Conservation (phyloP, 352 stramenopile genomes). For the Aphanomyces euteiches region DNA sequence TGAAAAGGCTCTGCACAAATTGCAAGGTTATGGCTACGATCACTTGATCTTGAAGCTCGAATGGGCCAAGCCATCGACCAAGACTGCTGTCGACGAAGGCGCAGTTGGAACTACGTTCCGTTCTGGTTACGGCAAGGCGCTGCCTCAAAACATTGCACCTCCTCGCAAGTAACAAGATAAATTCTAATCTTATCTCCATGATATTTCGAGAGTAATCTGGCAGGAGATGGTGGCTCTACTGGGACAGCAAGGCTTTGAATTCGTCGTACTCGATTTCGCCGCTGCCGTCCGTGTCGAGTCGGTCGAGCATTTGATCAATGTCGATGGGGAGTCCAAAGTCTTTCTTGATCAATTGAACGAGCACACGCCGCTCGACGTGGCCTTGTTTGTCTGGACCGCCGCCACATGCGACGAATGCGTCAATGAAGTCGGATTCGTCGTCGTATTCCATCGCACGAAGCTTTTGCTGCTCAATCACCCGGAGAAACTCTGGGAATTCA, state of each 20-base stretch:
- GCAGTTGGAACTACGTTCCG: conserved; percentile 85
- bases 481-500: conserved; percentile 96
- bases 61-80: conserved; percentile 97
- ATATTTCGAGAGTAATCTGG: no score
- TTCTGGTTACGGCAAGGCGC: conserved; percentile 83
- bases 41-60: conserved; percentile 99
- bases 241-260: conserved; percentile 91
- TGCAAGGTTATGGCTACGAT: conserved; percentile 98
- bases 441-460: conserved; percentile 91
- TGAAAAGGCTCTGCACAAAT: conserved; percentile 93
- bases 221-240: conserved; percentile 27
- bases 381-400: conserved; percentile 88
- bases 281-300: conserved; percentile 91
- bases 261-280: conserved; percentile 96
- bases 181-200: conserved; percentile 39
- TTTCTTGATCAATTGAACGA: conserved; percentile 95
- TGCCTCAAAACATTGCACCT: conserved; percentile 80
- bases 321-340: conserved; percentile 95
- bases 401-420: conserved; percentile 95
- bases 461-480: conserved; percentile 97
- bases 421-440: conserved; percentile 96
- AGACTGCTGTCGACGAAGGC: conserved; percentile 60
- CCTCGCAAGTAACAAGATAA: conserved; percentile 62
- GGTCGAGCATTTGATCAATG: conserved; percentile 95
- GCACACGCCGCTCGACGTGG: conserved; percentile 83